A percentile compares a stretch with the other conserved stretches of the same genome.
These are phyloP conservation scores for Trichosporon sp. DNA, from an alignment of 1,284 basidiomycete species.

Conservation along the genomic window DNA sequence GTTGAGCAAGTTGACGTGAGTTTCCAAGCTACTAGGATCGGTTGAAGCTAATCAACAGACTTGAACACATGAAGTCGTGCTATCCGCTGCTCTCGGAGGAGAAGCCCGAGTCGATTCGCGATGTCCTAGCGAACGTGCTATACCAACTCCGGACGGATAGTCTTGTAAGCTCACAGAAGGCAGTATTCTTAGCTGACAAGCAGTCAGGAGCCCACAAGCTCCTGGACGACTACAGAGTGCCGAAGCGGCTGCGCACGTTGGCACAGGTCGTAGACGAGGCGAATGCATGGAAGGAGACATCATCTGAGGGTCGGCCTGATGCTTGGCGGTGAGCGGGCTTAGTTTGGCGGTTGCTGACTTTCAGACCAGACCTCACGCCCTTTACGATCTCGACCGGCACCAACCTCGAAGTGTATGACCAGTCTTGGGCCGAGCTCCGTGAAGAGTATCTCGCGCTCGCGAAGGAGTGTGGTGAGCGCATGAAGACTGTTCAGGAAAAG, in stretches of 20 bases:
- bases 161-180: conserved; percentile 21
- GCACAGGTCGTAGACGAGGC: conserved; percentile 37
- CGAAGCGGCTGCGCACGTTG: conserved; percentile 27
- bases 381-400: conserved; percentile 35
- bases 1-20: conserved; percentile 43
- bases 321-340: conserved; percentile 38
- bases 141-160: conserved; percentile 28
- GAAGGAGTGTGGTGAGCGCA: conserved; percentile 27
- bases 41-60: conserved; percentile 16
- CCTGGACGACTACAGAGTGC: conserved; percentile 36
- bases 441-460: conserved; percentile 41
- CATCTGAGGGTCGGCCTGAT: conserved; percentile 22
- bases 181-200: not conserved
- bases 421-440: conserved; percentile 32
- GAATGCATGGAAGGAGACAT: conserved; percentile 18
- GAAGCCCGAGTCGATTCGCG: conserved; percentile 26
- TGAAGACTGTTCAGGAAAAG: conserved; percentile 35
- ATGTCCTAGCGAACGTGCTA: conserved; percentile 27
- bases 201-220: conserved; percentile 26
- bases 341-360: not conserved
- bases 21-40: not conserved
- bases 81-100: conserved; percentile 33
- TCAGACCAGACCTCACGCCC: conserved; percentile 38
- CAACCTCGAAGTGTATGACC: conserved; percentile 41
- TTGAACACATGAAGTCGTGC: conserved; percentile 33